Conservation (phyloP, 2,329 filamentous ascomycete genomes). For the Talaromyces atroroseus region DNA sequence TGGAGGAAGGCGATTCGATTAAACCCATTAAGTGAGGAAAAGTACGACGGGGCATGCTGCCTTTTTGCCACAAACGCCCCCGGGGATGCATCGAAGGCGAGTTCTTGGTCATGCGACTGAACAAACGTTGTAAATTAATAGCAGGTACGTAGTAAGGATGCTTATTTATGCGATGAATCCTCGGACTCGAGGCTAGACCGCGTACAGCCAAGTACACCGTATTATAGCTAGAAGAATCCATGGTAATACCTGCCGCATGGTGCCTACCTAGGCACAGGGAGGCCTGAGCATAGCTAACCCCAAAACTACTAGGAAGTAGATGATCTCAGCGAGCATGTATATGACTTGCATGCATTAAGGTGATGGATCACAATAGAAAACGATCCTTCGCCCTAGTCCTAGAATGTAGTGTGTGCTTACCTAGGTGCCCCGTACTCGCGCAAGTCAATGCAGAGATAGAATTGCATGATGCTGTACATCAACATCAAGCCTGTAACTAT, state of each 20-base stretch:
- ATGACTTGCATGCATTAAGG: not conserved
- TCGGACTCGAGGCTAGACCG: not conserved
- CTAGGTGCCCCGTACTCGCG: no score
- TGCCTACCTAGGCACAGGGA: not conserved
- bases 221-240: no score
- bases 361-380: not conserved
- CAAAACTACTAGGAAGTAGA: not conserved
- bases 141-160: not conserved
- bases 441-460: no score
- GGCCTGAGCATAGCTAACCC: not conserved
- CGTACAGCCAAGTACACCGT: not conserved
- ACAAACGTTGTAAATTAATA: not conserved
- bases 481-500: not conserved
- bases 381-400: no score
- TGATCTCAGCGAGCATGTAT: no score
- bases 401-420: no score
- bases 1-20: no score
- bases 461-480: no score
- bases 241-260: not conserved
- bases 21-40: no score
- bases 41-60: not conserved
- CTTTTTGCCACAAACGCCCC: not conserved
- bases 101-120: not conserved
- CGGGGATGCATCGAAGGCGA: not conserved
- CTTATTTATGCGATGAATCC: no score